A percentile compares a stretch with the other conserved stretches of the same genome.
These are phyloP conservation scores for Skeletonema costatum DNA, from an alignment of 108 stramenopile species.

Conservation along the genomic window DNA sequence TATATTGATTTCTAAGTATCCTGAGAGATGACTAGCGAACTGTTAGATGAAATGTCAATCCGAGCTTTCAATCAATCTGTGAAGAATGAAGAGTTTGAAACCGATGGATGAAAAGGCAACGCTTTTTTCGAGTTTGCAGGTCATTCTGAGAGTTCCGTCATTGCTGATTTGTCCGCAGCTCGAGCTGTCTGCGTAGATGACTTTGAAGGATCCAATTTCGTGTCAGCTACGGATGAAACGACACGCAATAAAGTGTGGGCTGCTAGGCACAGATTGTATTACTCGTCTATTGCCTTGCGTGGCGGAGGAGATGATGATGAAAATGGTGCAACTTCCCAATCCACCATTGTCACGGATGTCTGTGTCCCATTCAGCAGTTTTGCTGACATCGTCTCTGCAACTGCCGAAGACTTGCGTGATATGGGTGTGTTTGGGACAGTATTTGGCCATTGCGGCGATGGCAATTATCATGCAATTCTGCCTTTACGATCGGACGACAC, in stretches of 20 bases:
- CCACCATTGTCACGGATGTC: slow-evolving; percentile 84
- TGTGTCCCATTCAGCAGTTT: slow-evolving; percentile 94
- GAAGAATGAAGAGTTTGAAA: slow-evolving; percentile 15
- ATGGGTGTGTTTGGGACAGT: slow-evolving; percentile 80
- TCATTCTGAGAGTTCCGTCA: slow-evolving; percentile 40
- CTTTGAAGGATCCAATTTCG: slow-evolving; percentile 60
- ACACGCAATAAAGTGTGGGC: slow-evolving; percentile 85
- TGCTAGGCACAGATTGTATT: slow-evolving; percentile 86
- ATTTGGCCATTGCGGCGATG: slow-evolving; percentile 98
- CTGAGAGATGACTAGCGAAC: background rate
- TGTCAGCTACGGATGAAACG: slow-evolving; percentile 52
- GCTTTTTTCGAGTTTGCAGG: slow-evolving; percentile 85
- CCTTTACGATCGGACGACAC: slow-evolving; percentile 71
- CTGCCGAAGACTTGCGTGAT: slow-evolving; percentile 65
- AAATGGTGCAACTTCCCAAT: slow-evolving; percentile 48
- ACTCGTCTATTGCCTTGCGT: slow-evolving; percentile 72
- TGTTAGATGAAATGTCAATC: slow-evolving; percentile 79
- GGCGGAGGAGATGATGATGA: slow-evolving; percentile 30
- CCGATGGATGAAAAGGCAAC: slow-evolving; percentile 62
- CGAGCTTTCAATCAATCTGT: slow-evolving; percentile 65
- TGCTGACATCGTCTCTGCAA: slow-evolving; percentile 77
- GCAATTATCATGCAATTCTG: slow-evolving; percentile 95
- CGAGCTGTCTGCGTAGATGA: slow-evolving; percentile 55
- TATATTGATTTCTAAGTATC: background rate
- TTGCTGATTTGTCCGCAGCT: slow-evolving; percentile 55